phyloP scores from a whole-genome alignment of 768 basidiomycete genomes.

The Rhizopogon roseolus region DNA sequence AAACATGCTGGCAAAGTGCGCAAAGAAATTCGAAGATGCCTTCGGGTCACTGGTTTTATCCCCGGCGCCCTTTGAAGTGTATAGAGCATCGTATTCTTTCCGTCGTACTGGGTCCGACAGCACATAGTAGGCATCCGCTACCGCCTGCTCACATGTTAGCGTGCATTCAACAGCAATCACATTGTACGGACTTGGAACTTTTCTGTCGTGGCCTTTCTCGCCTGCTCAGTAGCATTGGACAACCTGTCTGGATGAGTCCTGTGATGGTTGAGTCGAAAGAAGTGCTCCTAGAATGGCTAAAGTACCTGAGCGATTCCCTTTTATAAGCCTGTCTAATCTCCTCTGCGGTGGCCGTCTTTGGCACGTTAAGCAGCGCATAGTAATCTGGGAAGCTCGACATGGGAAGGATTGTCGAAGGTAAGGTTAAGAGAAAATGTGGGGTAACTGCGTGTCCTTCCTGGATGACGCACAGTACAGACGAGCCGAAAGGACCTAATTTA shows the following conservation, averaged over 20 bases:
- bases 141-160: conserved; percentile 41
- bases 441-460: neutral
- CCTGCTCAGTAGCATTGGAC: conserved; percentile 59
- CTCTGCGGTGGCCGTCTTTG: conserved; percentile 56
- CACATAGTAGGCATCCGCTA: conserved; percentile 94
- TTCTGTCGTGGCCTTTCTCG: conserved; percentile 75
- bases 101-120: conserved; percentile 75
- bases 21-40: conserved; percentile 72
- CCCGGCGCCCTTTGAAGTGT: conserved; percentile 44
- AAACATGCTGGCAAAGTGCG: conserved; percentile 72
- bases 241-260: conserved; percentile 91
- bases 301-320: conserved; percentile 70
- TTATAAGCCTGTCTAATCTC: conserved; percentile 76
- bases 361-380: conserved; percentile 56
- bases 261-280: conserved; percentile 14
- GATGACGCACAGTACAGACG: no score
- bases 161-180: neutral
- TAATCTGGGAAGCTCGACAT: conserved; percentile 84
- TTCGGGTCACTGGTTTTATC: conserved; percentile 59
- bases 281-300: conserved; percentile 1
- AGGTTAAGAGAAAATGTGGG: neutral
- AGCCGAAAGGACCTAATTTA: no score
- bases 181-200: conserved; percentile 64
- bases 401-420: conserved; percentile 13
- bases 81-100: conserved; percentile 67